Evolutionary conservation across 371 early-diverging fungal genomes (phyloP).

Genomic region (Mucor mucedo): DNA sequence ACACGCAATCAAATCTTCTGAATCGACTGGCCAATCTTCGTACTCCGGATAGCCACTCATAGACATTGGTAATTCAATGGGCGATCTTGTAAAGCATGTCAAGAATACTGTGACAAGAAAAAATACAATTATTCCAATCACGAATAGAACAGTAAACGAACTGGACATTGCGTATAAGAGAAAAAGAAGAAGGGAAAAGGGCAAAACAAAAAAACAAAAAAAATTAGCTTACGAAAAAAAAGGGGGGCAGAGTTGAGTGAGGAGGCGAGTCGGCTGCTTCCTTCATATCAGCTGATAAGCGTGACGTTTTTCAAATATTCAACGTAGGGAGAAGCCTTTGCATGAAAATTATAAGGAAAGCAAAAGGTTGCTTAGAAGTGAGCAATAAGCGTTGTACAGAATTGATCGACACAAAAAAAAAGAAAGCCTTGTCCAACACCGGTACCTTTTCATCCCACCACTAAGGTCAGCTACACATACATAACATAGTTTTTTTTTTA

Average conservation of each 20-base stretch:
- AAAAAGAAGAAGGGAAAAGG: conserved; percentile 3
- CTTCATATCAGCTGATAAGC: conserved; percentile 6
- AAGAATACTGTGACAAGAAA: conserved; percentile 37
- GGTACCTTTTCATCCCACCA: too few species aligned
- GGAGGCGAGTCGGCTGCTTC: not conserved
- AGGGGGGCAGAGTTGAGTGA: too few species aligned
- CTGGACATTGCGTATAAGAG: conserved; percentile 21
- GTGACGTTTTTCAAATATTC: not conserved
- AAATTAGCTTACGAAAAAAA: not conserved
- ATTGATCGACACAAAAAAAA: too few species aligned
- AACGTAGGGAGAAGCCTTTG: conserved; percentile 21
- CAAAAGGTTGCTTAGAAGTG: too few species aligned
- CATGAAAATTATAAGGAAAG: not conserved
- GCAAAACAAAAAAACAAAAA: not conserved
- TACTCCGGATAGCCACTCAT: conserved; percentile 36
- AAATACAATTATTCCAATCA: conserved; percentile 42
- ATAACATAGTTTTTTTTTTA: too few species aligned
- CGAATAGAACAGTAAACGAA: conserved; percentile 37
- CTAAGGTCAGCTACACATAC: too few species aligned
- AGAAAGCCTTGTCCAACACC: too few species aligned
- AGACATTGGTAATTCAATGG: conserved; percentile 38
- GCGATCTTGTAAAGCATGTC: conserved; percentile 43
- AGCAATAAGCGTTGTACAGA: too few species aligned
- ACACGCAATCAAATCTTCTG: conserved; percentile 38
- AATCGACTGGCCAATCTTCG: conserved; percentile 42